A percentile compares a stretch with the other conserved stretches of the same genome.
Evolutionary conservation across 2,329 filamentous ascomycete genomes (phyloP).

Genomic region (Periconia sp.): DNA sequence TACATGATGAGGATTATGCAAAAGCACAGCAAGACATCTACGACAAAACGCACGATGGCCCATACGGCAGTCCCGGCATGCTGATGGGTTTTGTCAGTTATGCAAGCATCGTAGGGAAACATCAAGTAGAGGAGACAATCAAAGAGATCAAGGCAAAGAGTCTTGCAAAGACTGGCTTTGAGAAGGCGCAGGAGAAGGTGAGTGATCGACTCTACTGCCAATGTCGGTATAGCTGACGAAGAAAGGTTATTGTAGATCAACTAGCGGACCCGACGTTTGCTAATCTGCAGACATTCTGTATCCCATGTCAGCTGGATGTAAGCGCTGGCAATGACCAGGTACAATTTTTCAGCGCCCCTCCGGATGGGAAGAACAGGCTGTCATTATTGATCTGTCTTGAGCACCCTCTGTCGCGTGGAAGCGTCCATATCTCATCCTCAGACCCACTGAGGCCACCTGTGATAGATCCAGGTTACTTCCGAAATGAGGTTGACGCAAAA

Average conservation of each 20-base stretch:
- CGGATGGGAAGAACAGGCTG: constrained; percentile 35
- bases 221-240: background rate
- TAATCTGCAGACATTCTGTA: constrained; percentile 28
- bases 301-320: constrained; percentile 37
- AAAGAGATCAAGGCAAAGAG: constrained; percentile 38
- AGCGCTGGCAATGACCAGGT: constrained; percentile 31
- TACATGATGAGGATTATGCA: constrained; percentile 43
- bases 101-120: constrained; percentile 24
- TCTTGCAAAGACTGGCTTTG: constrained; percentile 40
- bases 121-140: constrained; percentile 19
- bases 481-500: constrained; percentile 17
- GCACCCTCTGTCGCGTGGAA: constrained; percentile 32
- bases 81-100: constrained; percentile 28
- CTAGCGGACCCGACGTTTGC: constrained; percentile 17
- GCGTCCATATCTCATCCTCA: constrained; percentile 26
- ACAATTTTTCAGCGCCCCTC: constrained; percentile 38
- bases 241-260: constrained; percentile 32
- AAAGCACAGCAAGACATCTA: constrained; percentile 41
- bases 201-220: background rate
- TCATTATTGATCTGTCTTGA: constrained; percentile 12
- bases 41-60: constrained; percentile 38
- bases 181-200: constrained; percentile 41
- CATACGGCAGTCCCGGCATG: constrained; percentile 44
- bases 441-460: constrained; percentile 42
- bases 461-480: constrained; percentile 26